phyloP scores from a whole-genome alignment of 1,284 basidiomycete species.

The Tetrapyrgos nigripes region DNA sequence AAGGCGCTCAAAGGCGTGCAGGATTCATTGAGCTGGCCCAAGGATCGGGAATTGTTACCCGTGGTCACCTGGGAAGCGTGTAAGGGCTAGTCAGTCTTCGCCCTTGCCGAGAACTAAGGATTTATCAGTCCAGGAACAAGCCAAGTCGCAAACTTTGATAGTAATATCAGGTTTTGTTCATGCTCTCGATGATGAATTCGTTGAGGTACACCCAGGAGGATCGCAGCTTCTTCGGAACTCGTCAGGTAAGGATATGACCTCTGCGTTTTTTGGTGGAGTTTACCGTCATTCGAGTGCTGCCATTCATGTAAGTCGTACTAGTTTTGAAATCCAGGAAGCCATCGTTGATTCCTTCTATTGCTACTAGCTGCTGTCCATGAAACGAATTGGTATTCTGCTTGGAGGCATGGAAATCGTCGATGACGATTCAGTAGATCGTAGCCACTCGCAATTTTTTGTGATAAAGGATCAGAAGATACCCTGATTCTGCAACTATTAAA shows the following conservation, averaged over 20 bases:
- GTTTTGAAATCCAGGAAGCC: constrained; percentile 2
- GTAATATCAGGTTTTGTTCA: constrained; percentile 85
- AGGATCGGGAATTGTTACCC: constrained; percentile 67
- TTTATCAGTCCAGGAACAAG: constrained; percentile 67
- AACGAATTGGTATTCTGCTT: constrained; percentile 80
- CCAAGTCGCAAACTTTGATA: constrained; percentile 69
- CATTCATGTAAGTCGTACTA: constrained; percentile 63
- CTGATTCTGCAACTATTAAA: too few relatives aligned
- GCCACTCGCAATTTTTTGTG: too few relatives aligned
- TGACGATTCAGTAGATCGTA: too few relatives aligned
- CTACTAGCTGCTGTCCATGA: constrained; percentile 75
- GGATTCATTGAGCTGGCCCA: constrained; percentile 76
- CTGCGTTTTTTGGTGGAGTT: constrained; percentile 84
- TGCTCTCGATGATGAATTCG: constrained; percentile 75
- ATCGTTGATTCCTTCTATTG: constrained; percentile 1
- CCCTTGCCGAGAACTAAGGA: constrained; percentile 4
- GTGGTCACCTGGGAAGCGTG: constrained; percentile 85
- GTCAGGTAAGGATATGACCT: constrained; percentile 84
- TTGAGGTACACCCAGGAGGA: constrained; percentile 87
- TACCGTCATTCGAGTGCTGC: constrained; percentile 88
- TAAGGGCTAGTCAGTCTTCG: constrained; percentile 41
- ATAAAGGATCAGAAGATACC: too few relatives aligned
- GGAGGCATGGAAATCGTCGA: constrained; percentile 51
- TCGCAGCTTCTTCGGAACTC: constrained; percentile 63
- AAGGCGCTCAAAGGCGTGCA: constrained; percentile 73